Conservation (phyloP, 1,284 basidiomycete genomes). For the Cryptococcus wingfieldii region DNA sequence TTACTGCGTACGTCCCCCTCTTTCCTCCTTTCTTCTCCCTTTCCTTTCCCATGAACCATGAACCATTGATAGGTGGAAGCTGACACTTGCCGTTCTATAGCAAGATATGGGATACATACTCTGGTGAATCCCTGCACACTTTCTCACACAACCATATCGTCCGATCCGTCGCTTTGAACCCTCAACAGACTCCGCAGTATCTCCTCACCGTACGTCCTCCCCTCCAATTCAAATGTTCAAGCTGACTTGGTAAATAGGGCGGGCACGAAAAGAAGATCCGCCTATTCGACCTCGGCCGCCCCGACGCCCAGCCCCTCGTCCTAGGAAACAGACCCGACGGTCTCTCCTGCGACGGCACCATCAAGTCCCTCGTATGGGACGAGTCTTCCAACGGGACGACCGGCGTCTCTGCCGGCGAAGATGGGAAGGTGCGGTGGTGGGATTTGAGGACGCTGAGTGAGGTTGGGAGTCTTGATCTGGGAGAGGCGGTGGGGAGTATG, state of each 20-base stretch:
- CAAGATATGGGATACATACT: slow-evolving; percentile 97
- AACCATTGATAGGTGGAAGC: too few species aligned
- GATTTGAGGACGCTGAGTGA: slow-evolving; percentile 74
- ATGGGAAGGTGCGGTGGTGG: slow-evolving; percentile 97
- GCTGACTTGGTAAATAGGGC: slow-evolving; percentile 54
- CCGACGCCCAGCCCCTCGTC: slow-evolving; percentile 77
- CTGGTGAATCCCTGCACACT: slow-evolving; percentile 78
- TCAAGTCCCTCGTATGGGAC: slow-evolving; percentile 92
- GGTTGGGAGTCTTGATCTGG: slow-evolving; percentile 67
- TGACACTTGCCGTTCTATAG: slow-evolving; percentile 49
- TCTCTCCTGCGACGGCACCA: slow-evolving; percentile 69
- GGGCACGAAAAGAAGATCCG: slow-evolving; percentile 97
- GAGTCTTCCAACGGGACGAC: slow-evolving; percentile 62
- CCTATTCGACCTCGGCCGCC: slow-evolving; percentile 81
- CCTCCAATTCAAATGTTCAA: background rate
- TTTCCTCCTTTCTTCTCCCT: background rate
- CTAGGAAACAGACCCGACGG: slow-evolving; percentile 60
- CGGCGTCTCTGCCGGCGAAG: slow-evolving; percentile 85
- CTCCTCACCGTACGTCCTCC: slow-evolving; percentile 42
- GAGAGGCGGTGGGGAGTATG: slow-evolving; percentile 85
- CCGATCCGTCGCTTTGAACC: slow-evolving; percentile 75
- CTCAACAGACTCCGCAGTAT: slow-evolving; percentile 45
- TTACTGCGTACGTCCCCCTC: slow-evolving; percentile 71
- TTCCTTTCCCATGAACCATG: too few species aligned
- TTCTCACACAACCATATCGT: slow-evolving; percentile 98